Evolutionary conservation across 257 asterid genomes (phyloP), one percentile per base, ranked within the genome.

Genomic region (Solanum lycopersicoides): DNA sequence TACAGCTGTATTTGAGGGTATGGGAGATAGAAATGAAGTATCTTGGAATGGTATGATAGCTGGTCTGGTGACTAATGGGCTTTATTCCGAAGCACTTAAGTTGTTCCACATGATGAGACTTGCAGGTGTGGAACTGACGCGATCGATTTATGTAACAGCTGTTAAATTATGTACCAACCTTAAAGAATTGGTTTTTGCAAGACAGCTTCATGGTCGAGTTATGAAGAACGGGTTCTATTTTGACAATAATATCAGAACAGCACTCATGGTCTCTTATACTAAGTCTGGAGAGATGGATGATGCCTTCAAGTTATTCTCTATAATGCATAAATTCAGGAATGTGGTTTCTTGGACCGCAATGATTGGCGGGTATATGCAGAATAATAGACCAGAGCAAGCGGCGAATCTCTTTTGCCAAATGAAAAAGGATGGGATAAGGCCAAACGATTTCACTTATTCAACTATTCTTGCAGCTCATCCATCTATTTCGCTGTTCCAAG

Each of bases 21-120:
- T 92, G 76, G 93, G 90, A 66, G 90, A 83, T 85, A 90, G 88
- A 86, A 95, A 92, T 88, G 88, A 92, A 53, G 95, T 95, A 80
- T 95, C 99, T 66, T 97, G 98, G 99, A 97, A 95, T 87, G 96
- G 96, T 88, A 93, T 97, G 98, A 93, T 97, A 86, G 90, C 97
- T 59, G 98, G 98, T 87, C 94, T 97, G 85, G 89, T 93, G 60
- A 86, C 87, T 11, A 95, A 94, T 18, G 96, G 98, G 34, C 94
- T 91, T 88, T 92, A 93, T 41, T 75, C 89, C 59, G 95, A 94
- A 89, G 98, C 98, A 80, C 91, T 97, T 63, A 90, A 92, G 85
- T 10, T 93, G 91, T 93, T 95, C 88, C 74, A 87, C 86, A 80
- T 74, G 88, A 95, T 97, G 99, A 93, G 93, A 89, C 88, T 87